These are phyloP conservation scores for Annulohypoxylon moriforme DNA, from an alignment of 495 filamentous ascomycete genomes.

Conservation along the genomic window DNA sequence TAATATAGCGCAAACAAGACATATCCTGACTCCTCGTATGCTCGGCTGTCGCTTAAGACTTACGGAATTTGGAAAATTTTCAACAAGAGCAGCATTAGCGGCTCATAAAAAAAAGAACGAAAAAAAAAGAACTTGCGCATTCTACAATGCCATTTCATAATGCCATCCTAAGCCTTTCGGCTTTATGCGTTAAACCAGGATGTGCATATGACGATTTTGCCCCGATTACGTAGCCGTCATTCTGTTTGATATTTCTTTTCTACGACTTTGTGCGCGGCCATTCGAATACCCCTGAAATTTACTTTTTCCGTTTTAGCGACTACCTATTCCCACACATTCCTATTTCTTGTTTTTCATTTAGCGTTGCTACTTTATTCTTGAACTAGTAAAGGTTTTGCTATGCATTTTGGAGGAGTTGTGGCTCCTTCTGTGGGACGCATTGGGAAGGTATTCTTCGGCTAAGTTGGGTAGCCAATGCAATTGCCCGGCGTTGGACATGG, in stretches of 20 bases:
- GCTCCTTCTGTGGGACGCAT: constrained; percentile 9
- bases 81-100: constrained; percentile 5
- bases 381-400: constrained; percentile 8
- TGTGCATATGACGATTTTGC: constrained; percentile 8
- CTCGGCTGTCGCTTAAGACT: constrained; percentile 2
- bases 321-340: not conserved
- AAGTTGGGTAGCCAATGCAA: constrained; percentile 33
- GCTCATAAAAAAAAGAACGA: not conserved
- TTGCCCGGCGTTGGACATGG: constrained; percentile 32
- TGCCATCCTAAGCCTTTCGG: constrained; percentile 5
- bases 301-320: not conserved
- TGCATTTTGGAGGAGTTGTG: constrained; percentile 21
- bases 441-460: constrained; percentile 25
- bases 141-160: constrained; percentile 5
- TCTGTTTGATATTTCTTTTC: constrained; percentile 6
- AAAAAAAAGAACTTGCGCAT: constrained; percentile 21
- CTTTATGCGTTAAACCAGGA: not conserved
- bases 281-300: constrained; percentile 32
- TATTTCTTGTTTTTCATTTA: not conserved
- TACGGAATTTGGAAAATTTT: constrained; percentile 26
- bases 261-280: constrained; percentile 9
- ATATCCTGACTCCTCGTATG: constrained; percentile 5
- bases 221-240: constrained; percentile 2
- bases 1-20: not conserved
- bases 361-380: not conserved